Percentiles rank a stretch among this genome's conserved stretches.
Conservation (phyloP, 2,329 filamentous ascomycete genomes). For the Aureobasidium vineae region DNA sequence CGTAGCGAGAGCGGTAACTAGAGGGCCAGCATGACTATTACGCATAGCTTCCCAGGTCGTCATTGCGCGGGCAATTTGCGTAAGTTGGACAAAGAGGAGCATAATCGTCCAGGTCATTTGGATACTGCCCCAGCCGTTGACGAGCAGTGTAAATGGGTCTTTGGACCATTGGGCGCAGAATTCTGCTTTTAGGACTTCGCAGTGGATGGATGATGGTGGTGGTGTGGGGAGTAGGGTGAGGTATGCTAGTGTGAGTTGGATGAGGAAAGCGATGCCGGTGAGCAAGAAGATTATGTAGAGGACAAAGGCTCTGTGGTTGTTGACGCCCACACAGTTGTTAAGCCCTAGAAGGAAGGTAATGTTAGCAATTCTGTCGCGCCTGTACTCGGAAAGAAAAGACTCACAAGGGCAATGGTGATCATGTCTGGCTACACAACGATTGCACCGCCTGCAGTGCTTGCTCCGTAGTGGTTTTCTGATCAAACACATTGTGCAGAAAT, state of each 20-base stretch:
- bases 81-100: constrained; percentile 88
- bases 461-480: constrained; percentile 86
- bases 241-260: constrained; percentile 71
- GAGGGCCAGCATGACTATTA: constrained; percentile 63
- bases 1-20: constrained; percentile 74
- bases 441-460: constrained; percentile 92
- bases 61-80: constrained; percentile 88
- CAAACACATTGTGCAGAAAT: constrained; percentile 96
- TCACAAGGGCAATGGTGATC: constrained; percentile 89
- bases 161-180: constrained; percentile 75
- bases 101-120: constrained; percentile 97
- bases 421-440: constrained; percentile 90
- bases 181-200: constrained; percentile 70
- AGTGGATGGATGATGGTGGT: constrained; percentile 50
- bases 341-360: constrained; percentile 56
- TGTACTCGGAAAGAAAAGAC: neutral
- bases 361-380: neutral
- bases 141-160: constrained; percentile 78
- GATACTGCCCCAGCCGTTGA: constrained; percentile 74
- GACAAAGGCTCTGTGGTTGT: constrained; percentile 95
- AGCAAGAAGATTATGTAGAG: constrained; percentile 80
- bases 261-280: constrained; percentile 68
- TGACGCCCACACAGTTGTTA: constrained; percentile 91
- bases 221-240: constrained; percentile 59
- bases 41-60: constrained; percentile 98